A percentile compares a stretch with the other conserved stretches of the same genome.
phyloP scores from a whole-genome alignment of 2,329 filamentous ascomycete genomes.

The Colletotrichum acutatum region DNA sequence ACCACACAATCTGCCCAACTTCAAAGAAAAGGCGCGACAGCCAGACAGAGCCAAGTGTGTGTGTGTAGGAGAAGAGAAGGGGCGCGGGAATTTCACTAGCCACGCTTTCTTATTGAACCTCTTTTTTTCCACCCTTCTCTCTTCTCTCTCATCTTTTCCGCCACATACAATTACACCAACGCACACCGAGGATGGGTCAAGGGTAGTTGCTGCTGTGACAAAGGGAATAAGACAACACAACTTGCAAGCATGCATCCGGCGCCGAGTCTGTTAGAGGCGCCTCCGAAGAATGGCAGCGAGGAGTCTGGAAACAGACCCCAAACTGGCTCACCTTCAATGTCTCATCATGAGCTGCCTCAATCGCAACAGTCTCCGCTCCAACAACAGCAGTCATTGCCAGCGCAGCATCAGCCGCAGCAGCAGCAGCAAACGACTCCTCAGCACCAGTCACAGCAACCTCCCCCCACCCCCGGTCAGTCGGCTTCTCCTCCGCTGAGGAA shows the following conservation, averaged over 20 bases:
- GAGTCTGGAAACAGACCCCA: constrained; percentile 37
- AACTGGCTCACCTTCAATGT: constrained; percentile 34
- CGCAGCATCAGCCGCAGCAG: constrained; percentile 22
- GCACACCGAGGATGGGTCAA: constrained; percentile 33
- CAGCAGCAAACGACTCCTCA: constrained; percentile 39
- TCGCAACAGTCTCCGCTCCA: constrained; percentile 32
- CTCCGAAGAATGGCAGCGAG: constrained; percentile 40
- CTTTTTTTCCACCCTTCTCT: constrained; percentile 13
- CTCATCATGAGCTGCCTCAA: constrained; percentile 32
- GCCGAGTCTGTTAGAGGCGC: constrained; percentile 49
- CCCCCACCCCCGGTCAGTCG: constrained; percentile 39
- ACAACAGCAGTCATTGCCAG: constrained; percentile 22
- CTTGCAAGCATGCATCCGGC: constrained; percentile 50
- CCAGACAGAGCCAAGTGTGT: background rate
- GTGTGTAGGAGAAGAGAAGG: background rate
- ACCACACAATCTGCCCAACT: constrained; percentile 35
- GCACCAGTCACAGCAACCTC: constrained; percentile 40
- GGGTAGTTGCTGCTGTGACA: constrained; percentile 32
- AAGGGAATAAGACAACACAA: constrained; percentile 29
- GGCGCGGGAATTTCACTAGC: background rate
- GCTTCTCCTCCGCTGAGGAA: constrained; percentile 52
- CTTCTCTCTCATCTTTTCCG: background rate
- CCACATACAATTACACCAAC: constrained; percentile 17
- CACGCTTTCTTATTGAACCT: constrained; percentile 4
- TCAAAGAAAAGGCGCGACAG: constrained; percentile 27